Evolutionary conservation across 176 grass and related monocot genomes (phyloP), one percentile per base, ranked within the genome.

Genomic region (Triticum urartu): DNA sequence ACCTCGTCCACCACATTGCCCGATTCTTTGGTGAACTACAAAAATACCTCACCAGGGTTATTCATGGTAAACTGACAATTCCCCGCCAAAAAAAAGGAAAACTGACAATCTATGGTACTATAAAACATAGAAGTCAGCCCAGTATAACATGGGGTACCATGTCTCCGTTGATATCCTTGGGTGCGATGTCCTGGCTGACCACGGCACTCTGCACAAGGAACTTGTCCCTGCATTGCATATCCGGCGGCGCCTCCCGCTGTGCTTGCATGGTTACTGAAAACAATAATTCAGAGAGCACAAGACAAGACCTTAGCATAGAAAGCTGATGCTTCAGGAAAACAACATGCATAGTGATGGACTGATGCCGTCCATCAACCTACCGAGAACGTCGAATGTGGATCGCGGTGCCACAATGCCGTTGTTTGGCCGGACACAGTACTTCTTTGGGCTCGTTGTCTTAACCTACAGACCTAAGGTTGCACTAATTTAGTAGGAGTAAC

Each of bases 221-320:
- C 47, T 95, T 98, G 50, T 98, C 96, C 75, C 86, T 98, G 90
- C 93, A 95, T 60, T 95, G 93, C 93, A 98, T 95, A 63, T 94
- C 92, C 0, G 81, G 79, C 4, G 96, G 96, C 11, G 72, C 82
- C 42, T 98, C 96, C 48, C 64, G 68, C 85, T 95, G 96, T 13
- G 96, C 90, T 92, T 98, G 96, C 96, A 98, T 98, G 58, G 93
- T 98, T 77, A 98, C 96, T 98, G 84, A 78, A 97, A 12, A 52
- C 77, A 81, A 61, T 0, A 76, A 82, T 80, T 71, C 40, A 79
- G 25, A 24, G 38, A 10, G 22, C 47, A 20, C 33, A 65, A 69
- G 20, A 11, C 33, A 65, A 69, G 22, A 72, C 33, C 35, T 77
- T 76, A 81, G 18, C 50, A 25, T 59, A 50, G 28, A 59, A 74